A percentile compares a stretch with the other conserved stretches of the same genome.
These are phyloP conservation scores for Sarcodon aspratus DNA, from an alignment of 768 basidiomycete species.

Conservation along the genomic window DNA sequence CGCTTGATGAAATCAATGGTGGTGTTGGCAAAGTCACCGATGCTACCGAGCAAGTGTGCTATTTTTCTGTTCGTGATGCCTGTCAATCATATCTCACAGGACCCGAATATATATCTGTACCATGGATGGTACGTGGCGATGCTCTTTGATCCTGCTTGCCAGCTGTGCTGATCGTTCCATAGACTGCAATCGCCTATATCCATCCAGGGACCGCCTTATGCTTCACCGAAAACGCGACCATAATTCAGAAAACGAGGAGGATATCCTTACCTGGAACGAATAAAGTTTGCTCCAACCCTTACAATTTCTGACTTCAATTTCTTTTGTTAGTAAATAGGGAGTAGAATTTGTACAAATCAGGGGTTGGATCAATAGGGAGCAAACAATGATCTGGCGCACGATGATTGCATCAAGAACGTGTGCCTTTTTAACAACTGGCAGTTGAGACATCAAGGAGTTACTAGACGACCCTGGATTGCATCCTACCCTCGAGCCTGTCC, in stretches of 20 bases:
- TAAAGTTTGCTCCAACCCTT: conserved; percentile 7
- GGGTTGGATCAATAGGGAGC: too few species aligned
- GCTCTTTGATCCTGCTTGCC: background rate
- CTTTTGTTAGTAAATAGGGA: background rate
- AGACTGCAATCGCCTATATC: conserved; percentile 68
- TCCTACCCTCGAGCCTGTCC: too few species aligned
- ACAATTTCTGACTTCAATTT: background rate
- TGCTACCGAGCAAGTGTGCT: conserved; percentile 45
- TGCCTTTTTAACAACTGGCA: too few species aligned
- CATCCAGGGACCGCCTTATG: conserved; percentile 57
- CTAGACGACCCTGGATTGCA: too few species aligned
- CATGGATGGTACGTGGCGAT: conserved; percentile 32
- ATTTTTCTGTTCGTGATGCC: background rate
- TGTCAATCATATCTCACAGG: conserved; percentile 21
- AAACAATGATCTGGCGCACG: too few species aligned
- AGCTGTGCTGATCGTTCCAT: background rate
- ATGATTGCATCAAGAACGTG: too few species aligned
- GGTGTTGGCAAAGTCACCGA: conserved; percentile 51
- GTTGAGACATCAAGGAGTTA: too few species aligned
- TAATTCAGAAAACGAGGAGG: conserved; percentile 35
- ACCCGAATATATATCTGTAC: conserved; percentile 78
- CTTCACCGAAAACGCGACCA: conserved; percentile 68
- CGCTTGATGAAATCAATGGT: conserved; percentile 38
- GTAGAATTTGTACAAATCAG: too few species aligned
- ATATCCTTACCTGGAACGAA: conserved; percentile 69